Conservation (phyloP, 2,329 filamentous ascomycete genomes). For the Xylariales sp. region DNA sequence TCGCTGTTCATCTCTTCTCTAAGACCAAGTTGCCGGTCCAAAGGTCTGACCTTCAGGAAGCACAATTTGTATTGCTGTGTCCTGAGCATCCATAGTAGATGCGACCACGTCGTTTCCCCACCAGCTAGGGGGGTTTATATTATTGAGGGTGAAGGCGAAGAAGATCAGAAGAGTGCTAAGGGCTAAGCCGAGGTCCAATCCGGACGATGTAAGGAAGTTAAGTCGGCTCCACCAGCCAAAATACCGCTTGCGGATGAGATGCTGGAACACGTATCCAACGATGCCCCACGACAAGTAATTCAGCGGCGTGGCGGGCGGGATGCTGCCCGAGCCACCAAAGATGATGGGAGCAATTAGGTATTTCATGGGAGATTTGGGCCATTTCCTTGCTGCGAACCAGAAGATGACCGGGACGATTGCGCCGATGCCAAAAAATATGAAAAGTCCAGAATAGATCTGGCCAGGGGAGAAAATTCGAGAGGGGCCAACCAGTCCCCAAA, state of each 20-base stretch:
- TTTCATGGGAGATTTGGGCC: constrained; percentile 44
- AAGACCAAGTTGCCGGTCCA: constrained; percentile 56
- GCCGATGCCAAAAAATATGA: constrained; percentile 56
- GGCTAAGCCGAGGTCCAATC: constrained; percentile 64
- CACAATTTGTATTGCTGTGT: constrained; percentile 52
- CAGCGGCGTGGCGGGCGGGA: constrained; percentile 65
- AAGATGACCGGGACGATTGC: constrained; percentile 48
- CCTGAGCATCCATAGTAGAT: constrained; percentile 57
- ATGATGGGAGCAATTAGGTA: constrained; percentile 60
- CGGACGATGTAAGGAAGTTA: constrained; percentile 69
- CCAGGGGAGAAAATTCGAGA: constrained; percentile 60
- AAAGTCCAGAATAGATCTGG: constrained; percentile 57
- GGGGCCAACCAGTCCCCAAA: constrained; percentile 64
- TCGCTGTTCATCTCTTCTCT: too few relatives aligned
- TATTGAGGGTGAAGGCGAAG: constrained; percentile 61
- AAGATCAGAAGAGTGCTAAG: constrained; percentile 66
- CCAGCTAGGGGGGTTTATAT: constrained; percentile 61
- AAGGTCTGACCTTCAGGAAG: constrained; percentile 54
- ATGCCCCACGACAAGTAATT: constrained; percentile 73
- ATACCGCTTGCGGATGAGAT: constrained; percentile 57
- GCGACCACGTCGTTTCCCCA: constrained; percentile 61
- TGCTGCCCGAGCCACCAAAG: constrained; percentile 53
- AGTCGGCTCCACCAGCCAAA: constrained; percentile 70
- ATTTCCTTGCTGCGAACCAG: constrained; percentile 44
- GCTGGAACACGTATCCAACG: constrained; percentile 68